phyloP scores from a whole-genome alignment of 2,329 filamentous ascomycete species.

The Apiospora rasikravindrae region DNA sequence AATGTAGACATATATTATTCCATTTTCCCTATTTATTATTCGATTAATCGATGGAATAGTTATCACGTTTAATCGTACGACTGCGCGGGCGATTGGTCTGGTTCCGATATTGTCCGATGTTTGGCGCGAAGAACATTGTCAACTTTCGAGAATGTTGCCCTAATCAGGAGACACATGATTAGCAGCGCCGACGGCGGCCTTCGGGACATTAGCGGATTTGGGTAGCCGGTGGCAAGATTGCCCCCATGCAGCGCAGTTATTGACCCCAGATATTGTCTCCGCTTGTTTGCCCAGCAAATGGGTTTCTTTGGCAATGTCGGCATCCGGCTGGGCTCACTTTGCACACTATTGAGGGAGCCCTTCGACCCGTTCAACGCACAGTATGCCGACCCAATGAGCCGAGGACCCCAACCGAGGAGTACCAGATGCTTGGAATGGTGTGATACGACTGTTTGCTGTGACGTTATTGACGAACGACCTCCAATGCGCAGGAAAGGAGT shows the following conservation, averaged over 20 bases:
- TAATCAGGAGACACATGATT: conserved; percentile 10
- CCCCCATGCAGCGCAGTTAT: not conserved
- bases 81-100: not conserved
- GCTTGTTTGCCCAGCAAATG: conserved; percentile 7
- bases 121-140: conserved; percentile 10
- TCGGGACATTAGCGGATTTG: not conserved
- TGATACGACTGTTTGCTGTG: not conserved
- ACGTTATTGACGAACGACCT: not conserved
- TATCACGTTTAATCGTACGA: too few species aligned
- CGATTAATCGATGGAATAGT: too few species aligned
- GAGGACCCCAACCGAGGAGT: conserved; percentile 1
- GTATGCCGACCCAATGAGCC: not conserved
- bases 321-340: not conserved
- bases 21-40: too few species aligned
- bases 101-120: conserved; percentile 14
- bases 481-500: not conserved
- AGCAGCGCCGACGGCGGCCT: conserved; percentile 10
- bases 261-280: conserved; percentile 10
- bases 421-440: not conserved
- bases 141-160: conserved; percentile 5
- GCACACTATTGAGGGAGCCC: not conserved
- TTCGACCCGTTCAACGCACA: not conserved
- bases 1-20: too few species aligned
- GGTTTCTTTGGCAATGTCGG: not conserved
- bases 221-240: conserved; percentile 6